Base-by-base conservation (phyloP, 768 basidiomycete species). In the Lactarius evosmus region DNA sequence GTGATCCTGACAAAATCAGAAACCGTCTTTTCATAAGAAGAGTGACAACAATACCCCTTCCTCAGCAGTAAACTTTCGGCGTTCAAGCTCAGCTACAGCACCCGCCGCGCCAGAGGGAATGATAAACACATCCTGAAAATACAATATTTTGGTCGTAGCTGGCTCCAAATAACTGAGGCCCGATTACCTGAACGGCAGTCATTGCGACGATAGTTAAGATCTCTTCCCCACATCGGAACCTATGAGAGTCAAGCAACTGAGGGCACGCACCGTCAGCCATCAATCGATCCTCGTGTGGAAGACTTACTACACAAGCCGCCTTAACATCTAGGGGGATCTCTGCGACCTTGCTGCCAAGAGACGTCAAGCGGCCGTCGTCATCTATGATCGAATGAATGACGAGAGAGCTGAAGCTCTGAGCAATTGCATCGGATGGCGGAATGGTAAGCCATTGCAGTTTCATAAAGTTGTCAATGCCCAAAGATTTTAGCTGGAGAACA, bases 171-270 rank as follows among this genome's bases (percentile, higher is more conserved):
- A 4, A 6, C 16, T 19, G 5, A 40, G 67, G 32, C 14, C 22
- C 19, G 75, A 58, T 49, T 56, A 89, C 93, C 78, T 96, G 95
- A 7, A 98, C 83, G 8, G 94, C 83, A 7, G 89, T 91, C 92
- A 99, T 98, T 0, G 97, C 95, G 6, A 94, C 91, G 59, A 99
- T 97, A 0, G 95, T 94, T 58, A 99, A 77, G 55, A 97, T 91
- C 72, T 99, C 97, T 69, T 98, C 94, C 3, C 96, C 93, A 68
- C 97, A 99, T 69, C 83, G 82, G 73, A 88, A 89, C 4, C 90
- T 87, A 69, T 88, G 86, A 22, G 95, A 96, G 62, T 79, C 84
- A 68, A 98, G 91, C 4, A 99, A 74, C 96, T 99, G 65, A 0
- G 17, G 16, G 57, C 22, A 53, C 14, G 59, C 36, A 19, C 17